Conservation (phyloP, 257 asterid species). For the Cynanchum wilfordii region DNA sequence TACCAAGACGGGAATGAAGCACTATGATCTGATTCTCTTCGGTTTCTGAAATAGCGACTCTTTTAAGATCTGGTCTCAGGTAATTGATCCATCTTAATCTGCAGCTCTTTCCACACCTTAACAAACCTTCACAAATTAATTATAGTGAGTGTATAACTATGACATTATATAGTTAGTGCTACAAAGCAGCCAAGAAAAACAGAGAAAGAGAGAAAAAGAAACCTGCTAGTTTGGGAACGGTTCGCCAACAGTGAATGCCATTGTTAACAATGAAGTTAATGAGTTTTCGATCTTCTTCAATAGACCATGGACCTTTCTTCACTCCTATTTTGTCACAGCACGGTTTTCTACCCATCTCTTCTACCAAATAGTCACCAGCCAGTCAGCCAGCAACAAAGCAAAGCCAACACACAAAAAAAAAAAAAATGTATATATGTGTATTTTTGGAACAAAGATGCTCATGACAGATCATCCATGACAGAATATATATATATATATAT, state of each 20-base stretch:
- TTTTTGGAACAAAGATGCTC: conserved; percentile 11
- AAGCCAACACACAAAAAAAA: neutral
- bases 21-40: conserved; percentile 64
- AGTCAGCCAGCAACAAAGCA: neutral
- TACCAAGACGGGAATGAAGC: conserved; percentile 70
- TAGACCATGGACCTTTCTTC: conserved; percentile 75
- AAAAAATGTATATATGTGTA: neutral
- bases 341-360: conserved; percentile 61
- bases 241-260: conserved; percentile 67
- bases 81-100: conserved; percentile 64
- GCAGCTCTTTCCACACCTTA: conserved; percentile 67
- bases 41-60: conserved; percentile 48
- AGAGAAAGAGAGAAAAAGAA: neutral
- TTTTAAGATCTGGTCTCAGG: conserved; percentile 58
- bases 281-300: conserved; percentile 63
- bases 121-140: conserved; percentile 30
- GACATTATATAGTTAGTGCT: too few relatives aligned
- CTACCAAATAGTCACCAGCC: neutral
- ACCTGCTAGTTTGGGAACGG: conserved; percentile 72
- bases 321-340: conserved; percentile 65
- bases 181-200: too few relatives aligned
- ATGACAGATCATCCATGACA: conserved; percentile 4
- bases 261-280: conserved; percentile 43
- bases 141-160: neutral
- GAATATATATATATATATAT: too few relatives aligned